Conservation (phyloP, 1,284 basidiomycete genomes). For the Naganishia sp. region DNA sequence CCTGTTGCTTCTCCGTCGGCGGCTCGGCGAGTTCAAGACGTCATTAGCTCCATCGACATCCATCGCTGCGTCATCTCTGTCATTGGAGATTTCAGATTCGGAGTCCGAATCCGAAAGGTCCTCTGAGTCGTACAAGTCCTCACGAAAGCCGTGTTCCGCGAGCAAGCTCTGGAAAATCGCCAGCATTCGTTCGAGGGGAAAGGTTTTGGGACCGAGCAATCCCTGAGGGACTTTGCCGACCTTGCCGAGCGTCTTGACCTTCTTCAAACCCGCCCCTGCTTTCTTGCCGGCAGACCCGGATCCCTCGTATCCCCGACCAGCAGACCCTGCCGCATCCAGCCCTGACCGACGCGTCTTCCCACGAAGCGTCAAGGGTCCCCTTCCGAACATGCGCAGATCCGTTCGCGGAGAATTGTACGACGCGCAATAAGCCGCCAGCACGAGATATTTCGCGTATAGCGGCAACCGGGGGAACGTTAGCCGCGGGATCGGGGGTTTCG, state of each 20-base stretch:
- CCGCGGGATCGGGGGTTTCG: conserved; percentile 38
- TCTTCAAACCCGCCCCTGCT: conserved; percentile 32
- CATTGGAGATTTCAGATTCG: conserved; percentile 42
- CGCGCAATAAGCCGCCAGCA: conserved; percentile 79
- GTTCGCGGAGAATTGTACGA: conserved; percentile 81
- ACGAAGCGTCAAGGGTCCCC: conserved; percentile 57
- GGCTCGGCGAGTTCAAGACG: conserved; percentile 14
- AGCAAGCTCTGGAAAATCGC: conserved; percentile 80
- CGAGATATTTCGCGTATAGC: conserved; percentile 69
- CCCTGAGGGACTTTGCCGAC: conserved; percentile 63
- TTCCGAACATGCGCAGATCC: conserved; percentile 77
- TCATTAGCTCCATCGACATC: conserved; percentile 4
- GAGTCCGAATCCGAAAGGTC: conserved; percentile 20
- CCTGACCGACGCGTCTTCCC: conserved; percentile 60
- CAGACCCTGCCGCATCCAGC: conserved; percentile 54
- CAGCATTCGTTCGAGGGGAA: conserved; percentile 77
- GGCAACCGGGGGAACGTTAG: conserved; percentile 55
- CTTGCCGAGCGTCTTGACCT: conserved; percentile 27
- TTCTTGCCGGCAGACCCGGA: conserved; percentile 42
- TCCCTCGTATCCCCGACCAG: conserved; percentile 39
- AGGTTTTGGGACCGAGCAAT: conserved; percentile 75
- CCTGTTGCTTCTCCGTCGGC: not conserved
- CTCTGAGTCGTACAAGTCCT: conserved; percentile 53
- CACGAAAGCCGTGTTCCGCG: conserved; percentile 73
- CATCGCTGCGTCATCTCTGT: conserved; percentile 8